Base-by-base conservation (phyloP, 495 filamentous ascomycete species). In the Xylaria castorea region DNA sequence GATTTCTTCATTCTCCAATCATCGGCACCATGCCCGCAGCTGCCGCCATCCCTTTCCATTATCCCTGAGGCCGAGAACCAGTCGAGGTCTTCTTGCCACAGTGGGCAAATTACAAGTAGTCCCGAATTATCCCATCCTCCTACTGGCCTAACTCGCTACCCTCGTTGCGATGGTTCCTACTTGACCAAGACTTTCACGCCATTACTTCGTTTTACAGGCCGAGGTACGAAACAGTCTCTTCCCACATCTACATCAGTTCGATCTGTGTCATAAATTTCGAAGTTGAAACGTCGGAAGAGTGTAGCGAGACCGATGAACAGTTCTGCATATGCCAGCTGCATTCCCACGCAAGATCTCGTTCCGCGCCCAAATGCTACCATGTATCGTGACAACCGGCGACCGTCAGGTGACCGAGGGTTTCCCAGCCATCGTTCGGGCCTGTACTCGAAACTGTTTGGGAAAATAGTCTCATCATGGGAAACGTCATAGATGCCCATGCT, bases 351-450 rank as follows among this genome's bases (percentile, higher is more conserved):
- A 30, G 75, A 75, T 32, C 86, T 66, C 11, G 80, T 78, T 18
- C 86, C 85, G 57, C 79, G 80, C 25, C 78, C 81, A 57, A 87
- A 87, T 0, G 81, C 67, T 22, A 83, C 78, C 66, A 86, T 68
- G 42, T 74, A 80, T 38, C 70, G 60, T 11, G 74, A 69, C 3
- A 79, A 68, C 6, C 38, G 34, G 40, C 58, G 50, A 12, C 64
- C 50, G 38, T 71, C 68, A 22, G 66, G 30, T 25, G 66, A 30
- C 18, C 53, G 66, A 55, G 66, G 66, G 22, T 58, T 42, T 11
- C 48, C 51, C 8, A 57, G 9, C 66, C 38, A 69, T 16, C 66
- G 66, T 48, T 69, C 66, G 20, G 66, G 66, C 3, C 32, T 36
- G n/a, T 51, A 69, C 50, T 69, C 51, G 66, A 57, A 58, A 5